phyloP scores from a whole-genome alignment of 257 asterid genomes.

The Solanum pimpinellifolium region DNA sequence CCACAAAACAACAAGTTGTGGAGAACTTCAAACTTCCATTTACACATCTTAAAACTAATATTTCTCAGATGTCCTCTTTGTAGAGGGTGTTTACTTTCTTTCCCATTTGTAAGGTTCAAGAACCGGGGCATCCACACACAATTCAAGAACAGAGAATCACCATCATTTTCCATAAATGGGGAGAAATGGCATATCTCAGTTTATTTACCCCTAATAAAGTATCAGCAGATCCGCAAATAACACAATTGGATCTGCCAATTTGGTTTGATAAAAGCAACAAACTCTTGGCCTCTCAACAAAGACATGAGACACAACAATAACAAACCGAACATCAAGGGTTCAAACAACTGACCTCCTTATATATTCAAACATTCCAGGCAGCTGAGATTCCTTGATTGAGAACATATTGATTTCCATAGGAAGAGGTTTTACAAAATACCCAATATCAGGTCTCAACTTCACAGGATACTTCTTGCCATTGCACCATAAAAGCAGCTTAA shows the following conservation, averaged over 20 bases:
- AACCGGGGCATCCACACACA: neutral
- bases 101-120: neutral
- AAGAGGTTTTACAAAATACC: slow-evolving; percentile 86
- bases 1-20: neutral
- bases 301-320: neutral
- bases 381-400: slow-evolving; percentile 61
- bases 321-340: neutral
- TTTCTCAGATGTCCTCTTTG: neutral
- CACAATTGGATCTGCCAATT: neutral
- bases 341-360: slow-evolving; percentile 55
- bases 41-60: neutral
- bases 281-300: neutral
- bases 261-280: neutral
- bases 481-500: slow-evolving; percentile 65
- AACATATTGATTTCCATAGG: slow-evolving; percentile 59
- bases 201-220: neutral
- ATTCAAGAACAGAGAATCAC: neutral
- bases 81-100: neutral
- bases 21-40: neutral
- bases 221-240: neutral
- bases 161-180: neutral
- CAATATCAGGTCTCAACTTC: slow-evolving; percentile 87
- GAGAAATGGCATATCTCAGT: neutral
- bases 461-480: slow-evolving; percentile 54
- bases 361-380: slow-evolving; percentile 89